Conservation (phyloP, 192 early-diverging fungal genomes). For the Backusella tuberculispora region DNA sequence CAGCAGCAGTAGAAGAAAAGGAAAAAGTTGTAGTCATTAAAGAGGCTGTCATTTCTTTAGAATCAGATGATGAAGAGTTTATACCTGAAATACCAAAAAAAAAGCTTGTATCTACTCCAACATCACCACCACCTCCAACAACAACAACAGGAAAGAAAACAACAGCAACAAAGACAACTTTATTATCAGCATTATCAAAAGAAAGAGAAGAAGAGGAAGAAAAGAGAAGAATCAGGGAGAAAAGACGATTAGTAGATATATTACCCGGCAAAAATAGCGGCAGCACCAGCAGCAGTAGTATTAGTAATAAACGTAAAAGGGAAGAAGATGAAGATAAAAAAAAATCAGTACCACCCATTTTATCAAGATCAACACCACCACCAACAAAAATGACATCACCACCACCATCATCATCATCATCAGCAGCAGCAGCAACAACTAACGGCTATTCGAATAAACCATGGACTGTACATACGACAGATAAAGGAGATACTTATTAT, state of each 20-base stretch:
- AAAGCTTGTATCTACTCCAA: neutral
- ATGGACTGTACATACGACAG: neutral
- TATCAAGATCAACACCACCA: no score
- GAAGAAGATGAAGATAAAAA: no score
- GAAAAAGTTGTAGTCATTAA: neutral
- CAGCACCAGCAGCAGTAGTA: no score
- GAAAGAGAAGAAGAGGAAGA: no score
- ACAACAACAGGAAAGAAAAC: neutral
- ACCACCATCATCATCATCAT: neutral
- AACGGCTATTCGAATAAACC: neutral
- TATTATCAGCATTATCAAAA: no score
- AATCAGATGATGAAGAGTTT: constrained; percentile 3
- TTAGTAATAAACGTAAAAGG: no score
- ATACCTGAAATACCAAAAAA: neutral
- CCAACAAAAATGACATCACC: no score
- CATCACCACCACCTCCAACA: neutral
- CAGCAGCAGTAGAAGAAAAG: neutral
- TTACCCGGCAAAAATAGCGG: no score
- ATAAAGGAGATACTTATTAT: neutral
- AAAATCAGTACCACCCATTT: no score
- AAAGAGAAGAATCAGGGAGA: no score
- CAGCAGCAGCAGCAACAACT: neutral
- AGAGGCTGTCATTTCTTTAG: constrained; percentile 7
- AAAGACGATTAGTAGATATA: no score
- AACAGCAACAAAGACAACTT: neutral